Percentiles rank a stretch among this genome's conserved stretches.
Evolutionary conservation across 2,329 filamentous ascomycete species (phyloP).

Genomic region (Lojkania enalia): DNA sequence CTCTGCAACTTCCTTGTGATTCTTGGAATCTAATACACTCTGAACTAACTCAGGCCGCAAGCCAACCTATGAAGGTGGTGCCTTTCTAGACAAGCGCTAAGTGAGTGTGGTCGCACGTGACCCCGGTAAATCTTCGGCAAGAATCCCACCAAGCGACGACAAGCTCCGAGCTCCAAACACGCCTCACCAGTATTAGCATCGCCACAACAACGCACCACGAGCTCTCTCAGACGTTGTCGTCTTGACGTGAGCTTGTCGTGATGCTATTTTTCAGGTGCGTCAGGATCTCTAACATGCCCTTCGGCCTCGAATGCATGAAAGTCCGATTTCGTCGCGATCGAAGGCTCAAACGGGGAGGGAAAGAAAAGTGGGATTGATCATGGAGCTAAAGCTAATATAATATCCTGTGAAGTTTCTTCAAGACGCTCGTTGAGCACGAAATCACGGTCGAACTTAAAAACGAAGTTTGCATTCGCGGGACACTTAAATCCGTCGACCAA

Average conservation of each 20-base stretch:
- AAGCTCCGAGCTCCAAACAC: too few relatives aligned
- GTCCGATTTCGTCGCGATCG: not conserved
- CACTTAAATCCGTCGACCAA: slow-evolving; percentile 95
- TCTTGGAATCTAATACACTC: too few relatives aligned
- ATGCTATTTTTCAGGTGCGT: slow-evolving; percentile 60
- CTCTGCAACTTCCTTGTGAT: too few relatives aligned
- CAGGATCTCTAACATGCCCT: not conserved
- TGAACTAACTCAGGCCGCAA: too few relatives aligned
- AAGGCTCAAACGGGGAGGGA: not conserved
- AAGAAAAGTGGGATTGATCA: too few relatives aligned
- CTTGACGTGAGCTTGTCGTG: too few relatives aligned
- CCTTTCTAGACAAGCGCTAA: too few relatives aligned
- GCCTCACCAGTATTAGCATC: too few relatives aligned
- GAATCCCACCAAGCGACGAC: too few relatives aligned
- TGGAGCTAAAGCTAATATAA: slow-evolving; percentile 8
- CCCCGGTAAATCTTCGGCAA: too few relatives aligned
- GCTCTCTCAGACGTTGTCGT: not conserved
- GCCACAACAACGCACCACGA: not conserved
- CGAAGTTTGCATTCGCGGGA: slow-evolving; percentile 95
- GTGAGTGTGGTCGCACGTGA: too few relatives aligned
- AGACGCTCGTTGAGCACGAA: slow-evolving; percentile 95
- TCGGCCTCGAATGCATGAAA: not conserved
- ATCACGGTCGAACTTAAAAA: slow-evolving; percentile 99
- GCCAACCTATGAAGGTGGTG: too few relatives aligned
- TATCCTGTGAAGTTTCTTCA: slow-evolving; percentile 72